Evolutionary conservation across 805 yeast species (phyloP), one percentile per base, ranked within the genome.

Genomic region (Candida railenensis): DNA sequence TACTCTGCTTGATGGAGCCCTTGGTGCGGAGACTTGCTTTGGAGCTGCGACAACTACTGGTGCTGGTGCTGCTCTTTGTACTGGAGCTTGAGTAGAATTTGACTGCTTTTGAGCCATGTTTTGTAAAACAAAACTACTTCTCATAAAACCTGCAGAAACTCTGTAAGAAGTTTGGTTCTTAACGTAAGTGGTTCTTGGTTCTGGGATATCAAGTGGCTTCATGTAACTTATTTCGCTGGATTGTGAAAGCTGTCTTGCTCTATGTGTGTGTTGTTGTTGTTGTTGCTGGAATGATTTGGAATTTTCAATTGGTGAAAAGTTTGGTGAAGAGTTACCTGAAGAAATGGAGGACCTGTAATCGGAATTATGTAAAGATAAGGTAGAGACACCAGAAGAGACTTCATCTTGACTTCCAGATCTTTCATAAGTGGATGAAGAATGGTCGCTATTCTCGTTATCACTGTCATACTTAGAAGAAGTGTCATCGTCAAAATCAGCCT

Each of bases 81-180:
- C 12, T 36, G 39, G 14, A 8, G 22, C 21, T 16, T 20, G 39
- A 16, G 16, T 21, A n/a, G 42, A 16, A 5, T 4, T 5, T 15
- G 42, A 16, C 12, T 14, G 18, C 8, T 8, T n/a, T n/a, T 28
- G 15, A 22, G 42, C 34, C 32, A 39, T 20, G 32, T 21, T 39
- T 22, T 69, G 69, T 58, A 72, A 66, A 15, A 72, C 58, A 53
- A 66, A 71, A 34, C 73, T 66, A 43, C 68, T 61, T 57, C 71
- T 66, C 76, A 72, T 72, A 53, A 72, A 72, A 0, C 77, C 77
- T 42, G 65, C 48, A 2, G 76, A 71, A 22, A 70, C 76, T 41
- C 71, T 56, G 48, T 42, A 42, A 14, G 22, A 30, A 4, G 40
- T 20, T 21, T 20, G 39, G 14, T 37, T 8, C 39, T 42, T 42